phyloP scores from a whole-genome alignment of 2,329 filamentous ascomycete species.

The Botryosphaeria dothidea region DNA sequence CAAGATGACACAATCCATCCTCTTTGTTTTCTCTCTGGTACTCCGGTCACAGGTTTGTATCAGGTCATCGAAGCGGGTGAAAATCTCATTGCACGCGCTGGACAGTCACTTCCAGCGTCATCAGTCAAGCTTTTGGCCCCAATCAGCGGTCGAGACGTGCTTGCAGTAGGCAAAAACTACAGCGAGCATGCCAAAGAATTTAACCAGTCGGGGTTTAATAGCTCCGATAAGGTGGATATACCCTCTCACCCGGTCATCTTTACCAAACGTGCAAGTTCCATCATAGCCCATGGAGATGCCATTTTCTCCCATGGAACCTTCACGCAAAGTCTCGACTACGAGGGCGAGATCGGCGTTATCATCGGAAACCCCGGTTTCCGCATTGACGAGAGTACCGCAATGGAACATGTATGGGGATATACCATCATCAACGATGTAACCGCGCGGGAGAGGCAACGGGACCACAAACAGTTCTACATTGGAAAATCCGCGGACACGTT shows the following conservation, averaged over 20 bases:
- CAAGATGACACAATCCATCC: conserved; percentile 43
- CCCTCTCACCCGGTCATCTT: conserved; percentile 59
- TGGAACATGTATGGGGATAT: conserved; percentile 58
- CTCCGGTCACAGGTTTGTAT: conserved; percentile 49
- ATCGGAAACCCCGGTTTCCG: conserved; percentile 52
- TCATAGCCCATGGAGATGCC: conserved; percentile 51
- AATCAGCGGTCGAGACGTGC: conserved; percentile 52
- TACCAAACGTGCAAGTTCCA: conserved; percentile 56
- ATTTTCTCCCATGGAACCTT: conserved; percentile 51
- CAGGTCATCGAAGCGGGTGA: conserved; percentile 53
- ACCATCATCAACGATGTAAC: conserved; percentile 61
- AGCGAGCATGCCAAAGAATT: conserved; percentile 60
- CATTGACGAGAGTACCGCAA: conserved; percentile 47
- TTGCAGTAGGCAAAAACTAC: conserved; percentile 61
- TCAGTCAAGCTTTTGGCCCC: conserved; percentile 48
- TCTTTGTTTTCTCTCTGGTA: conserved; percentile 49
- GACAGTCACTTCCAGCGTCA: conserved; percentile 31
- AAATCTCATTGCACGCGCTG: neutral
- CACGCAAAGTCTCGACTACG: conserved; percentile 55
- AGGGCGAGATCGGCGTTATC: conserved; percentile 59
- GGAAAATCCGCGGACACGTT: conserved; percentile 59
- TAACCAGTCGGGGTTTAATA: conserved; percentile 57
- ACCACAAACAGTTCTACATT: conserved; percentile 63
- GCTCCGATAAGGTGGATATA: conserved; percentile 54
- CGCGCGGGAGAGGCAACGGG: conserved; percentile 54